Conservation (phyloP, 768 basidiomycete species). For the Mycena floridula region DNA sequence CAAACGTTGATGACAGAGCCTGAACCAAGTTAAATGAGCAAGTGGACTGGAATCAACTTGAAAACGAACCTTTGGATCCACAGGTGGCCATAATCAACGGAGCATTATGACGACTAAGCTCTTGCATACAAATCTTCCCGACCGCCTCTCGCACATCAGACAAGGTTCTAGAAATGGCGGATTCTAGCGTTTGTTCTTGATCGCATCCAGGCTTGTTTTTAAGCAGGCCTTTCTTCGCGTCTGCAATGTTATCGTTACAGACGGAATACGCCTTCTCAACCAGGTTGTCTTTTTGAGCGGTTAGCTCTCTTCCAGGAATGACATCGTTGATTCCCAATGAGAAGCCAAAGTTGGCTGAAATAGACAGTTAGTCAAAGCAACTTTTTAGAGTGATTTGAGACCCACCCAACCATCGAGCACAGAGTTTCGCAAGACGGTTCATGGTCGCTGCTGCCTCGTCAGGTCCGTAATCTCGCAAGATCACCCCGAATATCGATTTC, state of each 20-base stretch:
- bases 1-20: conserved; percentile 99
- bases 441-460: conserved; percentile 93
- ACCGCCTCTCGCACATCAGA: conserved; percentile 95
- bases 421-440: conserved; percentile 93
- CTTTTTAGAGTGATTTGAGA: conserved; percentile 5
- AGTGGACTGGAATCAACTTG: not conserved
- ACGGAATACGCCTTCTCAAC: conserved; percentile 86
- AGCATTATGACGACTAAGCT: conserved; percentile 95
- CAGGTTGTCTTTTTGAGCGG: conserved; percentile 72
- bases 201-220: conserved; percentile 98
- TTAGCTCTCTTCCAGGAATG: conserved; percentile 86
- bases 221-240: conserved; percentile 85
- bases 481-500: conserved; percentile 97
- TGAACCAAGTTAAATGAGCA: conserved; percentile 8
- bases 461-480: conserved; percentile 93
- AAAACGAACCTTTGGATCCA: conserved; percentile 86
- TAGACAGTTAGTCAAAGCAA: conserved; percentile 7
- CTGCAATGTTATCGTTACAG: conserved; percentile 81
- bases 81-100: conserved; percentile 99
- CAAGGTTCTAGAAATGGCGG: conserved; percentile 87
- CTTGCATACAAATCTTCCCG: conserved; percentile 96
- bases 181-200: conserved; percentile 95
- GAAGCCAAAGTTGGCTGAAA: conserved; percentile 91
- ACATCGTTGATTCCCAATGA: conserved; percentile 99
- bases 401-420: conserved; percentile 87